Conservation (phyloP, 768 basidiomycete species). For the Xerocomus brunneocitrinus region DNA sequence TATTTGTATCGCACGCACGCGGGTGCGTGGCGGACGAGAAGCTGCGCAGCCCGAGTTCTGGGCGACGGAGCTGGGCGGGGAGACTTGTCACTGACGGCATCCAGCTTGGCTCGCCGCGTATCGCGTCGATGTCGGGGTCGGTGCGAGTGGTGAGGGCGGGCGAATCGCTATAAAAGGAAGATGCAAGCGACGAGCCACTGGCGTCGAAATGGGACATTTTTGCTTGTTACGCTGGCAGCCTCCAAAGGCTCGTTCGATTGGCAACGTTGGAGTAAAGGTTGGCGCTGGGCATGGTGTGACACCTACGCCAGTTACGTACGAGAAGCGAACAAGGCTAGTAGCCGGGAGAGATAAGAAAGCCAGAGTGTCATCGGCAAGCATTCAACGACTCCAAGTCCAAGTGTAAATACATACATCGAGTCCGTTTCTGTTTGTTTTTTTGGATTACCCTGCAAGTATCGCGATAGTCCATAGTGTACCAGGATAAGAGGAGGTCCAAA, state of each 20-base stretch:
- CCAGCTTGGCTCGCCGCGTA: slow-evolving; percentile 11
- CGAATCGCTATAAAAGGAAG: slow-evolving; percentile 31
- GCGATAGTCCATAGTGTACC: no score
- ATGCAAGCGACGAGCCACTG: slow-evolving; percentile 86
- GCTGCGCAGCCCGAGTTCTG: slow-evolving; percentile 7
- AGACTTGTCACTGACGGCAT: slow-evolving; percentile 15
- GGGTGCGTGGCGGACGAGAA: slow-evolving; percentile 2
- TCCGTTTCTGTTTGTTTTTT: slow-evolving; percentile 79
- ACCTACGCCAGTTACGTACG: slow-evolving; percentile 8
- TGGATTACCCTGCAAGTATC: slow-evolving; percentile 7
- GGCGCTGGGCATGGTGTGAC: no score
- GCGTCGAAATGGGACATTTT: slow-evolving; percentile 40
- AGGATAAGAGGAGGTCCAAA: slow-evolving; percentile 6
- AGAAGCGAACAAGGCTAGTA: no score
- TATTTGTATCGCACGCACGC: slow-evolving; percentile 8
- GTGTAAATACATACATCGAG: slow-evolving; percentile 59
- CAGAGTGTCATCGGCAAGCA: no score
- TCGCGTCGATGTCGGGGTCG: no score
- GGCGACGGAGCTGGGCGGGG: neutral
- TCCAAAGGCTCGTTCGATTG: no score
- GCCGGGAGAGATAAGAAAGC: no score
- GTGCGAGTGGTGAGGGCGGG: neutral
- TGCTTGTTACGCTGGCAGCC: no score
- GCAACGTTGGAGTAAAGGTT: no score
- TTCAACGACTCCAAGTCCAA: slow-evolving; percentile 8